These are phyloP conservation scores for Niveomyces coronatus DNA, from an alignment of 2,329 filamentous ascomycete genomes.

Conservation along the genomic window DNA sequence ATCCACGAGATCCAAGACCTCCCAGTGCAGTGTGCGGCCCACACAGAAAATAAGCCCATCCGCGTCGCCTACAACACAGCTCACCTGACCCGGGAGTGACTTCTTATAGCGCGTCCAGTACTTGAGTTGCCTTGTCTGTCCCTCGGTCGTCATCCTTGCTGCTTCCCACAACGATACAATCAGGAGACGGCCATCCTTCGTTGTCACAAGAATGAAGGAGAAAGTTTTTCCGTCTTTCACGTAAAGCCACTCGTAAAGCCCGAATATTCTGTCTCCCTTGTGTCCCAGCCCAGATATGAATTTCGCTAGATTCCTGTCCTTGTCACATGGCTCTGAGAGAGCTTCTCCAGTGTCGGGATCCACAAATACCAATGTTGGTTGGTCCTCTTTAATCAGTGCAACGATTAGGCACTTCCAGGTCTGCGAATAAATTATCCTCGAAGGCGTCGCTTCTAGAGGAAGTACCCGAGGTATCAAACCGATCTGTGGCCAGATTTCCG, in stretches of 20 bases:
- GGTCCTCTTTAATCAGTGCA: slow-evolving; percentile 32
- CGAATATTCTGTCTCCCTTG: slow-evolving; percentile 46
- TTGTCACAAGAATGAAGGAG: slow-evolving; percentile 52
- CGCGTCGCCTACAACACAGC: slow-evolving; percentile 43
- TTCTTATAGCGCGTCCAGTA: slow-evolving; percentile 46
- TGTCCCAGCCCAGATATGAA: slow-evolving; percentile 48
- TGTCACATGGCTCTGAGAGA: slow-evolving; percentile 37
- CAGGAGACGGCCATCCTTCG: slow-evolving; percentile 42
- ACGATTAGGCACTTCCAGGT: slow-evolving; percentile 43
- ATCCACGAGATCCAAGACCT: slow-evolving; percentile 38
- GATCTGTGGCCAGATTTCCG: slow-evolving; percentile 36
- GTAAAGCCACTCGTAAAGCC: slow-evolving; percentile 55
- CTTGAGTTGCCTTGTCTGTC: slow-evolving; percentile 22
- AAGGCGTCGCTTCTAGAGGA: slow-evolving; percentile 36
- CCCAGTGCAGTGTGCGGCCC: slow-evolving; percentile 44
- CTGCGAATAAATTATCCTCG: slow-evolving; percentile 44
- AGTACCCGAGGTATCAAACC: slow-evolving; percentile 41
- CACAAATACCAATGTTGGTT: slow-evolving; percentile 44
- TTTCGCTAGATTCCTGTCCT: slow-evolving; percentile 28
- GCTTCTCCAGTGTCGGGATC: slow-evolving; percentile 44
- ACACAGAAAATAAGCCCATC: slow-evolving; percentile 47
- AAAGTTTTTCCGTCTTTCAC: slow-evolving; percentile 46
- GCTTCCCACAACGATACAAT: slow-evolving; percentile 39
- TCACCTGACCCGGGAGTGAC: slow-evolving; percentile 37
- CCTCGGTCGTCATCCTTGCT: slow-evolving; percentile 12